Conservation (phyloP, 345 rosid genomes). For the Atalantia buxifolia region DNA sequence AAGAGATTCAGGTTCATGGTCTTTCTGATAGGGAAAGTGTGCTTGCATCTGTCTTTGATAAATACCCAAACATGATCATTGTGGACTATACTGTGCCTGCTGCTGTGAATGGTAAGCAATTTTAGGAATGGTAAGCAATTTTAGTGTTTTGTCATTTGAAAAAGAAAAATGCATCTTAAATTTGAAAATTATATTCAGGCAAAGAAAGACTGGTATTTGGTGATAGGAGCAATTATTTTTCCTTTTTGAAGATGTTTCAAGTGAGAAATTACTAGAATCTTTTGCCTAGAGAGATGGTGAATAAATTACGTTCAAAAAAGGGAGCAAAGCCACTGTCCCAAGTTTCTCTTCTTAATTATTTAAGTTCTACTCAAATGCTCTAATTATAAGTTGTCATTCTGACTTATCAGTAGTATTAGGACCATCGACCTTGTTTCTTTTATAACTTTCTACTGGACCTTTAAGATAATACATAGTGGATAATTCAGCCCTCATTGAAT, state of each 20-base stretch:
- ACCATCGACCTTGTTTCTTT: not conserved
- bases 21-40: conserved; percentile 66
- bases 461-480: not conserved
- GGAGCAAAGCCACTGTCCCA: not conserved
- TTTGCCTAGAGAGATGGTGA: not conserved
- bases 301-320: not conserved
- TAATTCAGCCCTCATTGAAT: not conserved
- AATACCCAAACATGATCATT: conserved; percentile 70
- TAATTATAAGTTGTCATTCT: not conserved
- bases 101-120: conserved; percentile 83
- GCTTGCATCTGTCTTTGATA: conserved; percentile 51
- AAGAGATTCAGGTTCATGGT: conserved; percentile 66
- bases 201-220: not conserved
- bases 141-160: not conserved
- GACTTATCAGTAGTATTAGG: not conserved
- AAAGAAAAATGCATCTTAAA: not conserved
- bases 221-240: not conserved
- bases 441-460: not conserved
- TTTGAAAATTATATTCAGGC: not conserved
- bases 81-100: conserved; percentile 86
- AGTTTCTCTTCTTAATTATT: not conserved
- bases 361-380: not conserved
- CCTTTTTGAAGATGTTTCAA: not conserved
- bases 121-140: no score
- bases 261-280: not conserved